Evolutionary conservation across 129 eudicot genomes (phyloP).

Genomic region (Pseudognaphalium luteoalbum): DNA sequence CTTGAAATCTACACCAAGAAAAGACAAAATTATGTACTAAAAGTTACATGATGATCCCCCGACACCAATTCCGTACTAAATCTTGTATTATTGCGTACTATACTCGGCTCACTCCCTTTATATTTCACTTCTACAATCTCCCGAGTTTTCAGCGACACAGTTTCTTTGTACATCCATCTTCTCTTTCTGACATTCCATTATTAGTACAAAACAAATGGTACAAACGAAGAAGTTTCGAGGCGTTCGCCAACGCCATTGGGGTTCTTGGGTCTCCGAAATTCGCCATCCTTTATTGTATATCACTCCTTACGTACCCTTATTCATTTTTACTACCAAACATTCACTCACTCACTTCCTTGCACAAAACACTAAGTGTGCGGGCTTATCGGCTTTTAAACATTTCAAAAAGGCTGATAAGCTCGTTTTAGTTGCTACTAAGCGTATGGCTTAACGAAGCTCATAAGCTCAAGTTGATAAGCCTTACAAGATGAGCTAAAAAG

Average conservation of each 20-base stretch:
- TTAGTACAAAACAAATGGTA: conserved; percentile 41
- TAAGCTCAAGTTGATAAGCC: background rate
- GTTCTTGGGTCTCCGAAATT: conserved; percentile 97
- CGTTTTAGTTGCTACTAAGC: background rate
- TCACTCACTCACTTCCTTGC: background rate
- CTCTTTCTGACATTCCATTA: conserved; percentile 21
- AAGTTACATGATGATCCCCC: background rate
- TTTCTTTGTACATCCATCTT: background rate
- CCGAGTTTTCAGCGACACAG: conserved; percentile 28
- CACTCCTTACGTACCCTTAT: background rate
- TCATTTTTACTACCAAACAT: background rate
- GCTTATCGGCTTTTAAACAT: too few species aligned
- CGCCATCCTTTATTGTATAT: conserved; percentile 87
- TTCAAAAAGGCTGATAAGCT: background rate
- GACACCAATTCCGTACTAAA: conserved; percentile 18
- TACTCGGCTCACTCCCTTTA: conserved; percentile 22
- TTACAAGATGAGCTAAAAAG: too few species aligned
- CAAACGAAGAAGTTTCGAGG: conserved; percentile 88
- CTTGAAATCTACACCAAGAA: background rate
- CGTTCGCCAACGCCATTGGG: conserved; percentile 98
- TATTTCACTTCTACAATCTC: conserved; percentile 15
- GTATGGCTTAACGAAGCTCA: background rate
- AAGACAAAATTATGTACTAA: conserved; percentile 23
- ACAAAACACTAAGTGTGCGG: background rate
- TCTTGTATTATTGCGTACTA: background rate